These are phyloP conservation scores for Priceomyces melissophilus DNA, from an alignment of 805 yeast genomes.

Conservation along the genomic window DNA sequence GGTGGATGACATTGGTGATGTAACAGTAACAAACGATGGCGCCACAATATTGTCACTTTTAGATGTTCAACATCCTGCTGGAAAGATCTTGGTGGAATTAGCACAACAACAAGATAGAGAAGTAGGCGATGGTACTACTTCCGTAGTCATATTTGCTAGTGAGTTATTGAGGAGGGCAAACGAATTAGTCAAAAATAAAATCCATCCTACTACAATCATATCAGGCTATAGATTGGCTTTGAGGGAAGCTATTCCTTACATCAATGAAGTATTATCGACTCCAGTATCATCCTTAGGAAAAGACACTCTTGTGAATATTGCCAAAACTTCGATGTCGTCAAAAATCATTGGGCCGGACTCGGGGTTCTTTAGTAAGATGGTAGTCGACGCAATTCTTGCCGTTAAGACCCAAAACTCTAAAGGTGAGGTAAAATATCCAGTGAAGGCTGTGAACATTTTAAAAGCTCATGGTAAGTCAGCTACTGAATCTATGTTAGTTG, in stretches of 20 bases:
- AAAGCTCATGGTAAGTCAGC: conserved; percentile 97
- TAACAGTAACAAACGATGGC: conserved; percentile 97
- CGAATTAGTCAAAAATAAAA: conserved; percentile 86
- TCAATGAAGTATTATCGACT: conserved; percentile 78
- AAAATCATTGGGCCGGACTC: conserved; percentile 94
- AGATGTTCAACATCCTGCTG: conserved; percentile 99
- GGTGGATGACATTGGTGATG: conserved; percentile 98
- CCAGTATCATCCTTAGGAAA: conserved; percentile 78
- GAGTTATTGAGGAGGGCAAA: conserved; percentile 91
- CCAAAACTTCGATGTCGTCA: conserved; percentile 95
- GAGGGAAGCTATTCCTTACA: conserved; percentile 84
- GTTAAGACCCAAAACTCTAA: conserved; percentile 86
- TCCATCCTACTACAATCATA: conserved; percentile 97
- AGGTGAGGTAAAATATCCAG: conserved; percentile 91
- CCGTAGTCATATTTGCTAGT: conserved; percentile 93
- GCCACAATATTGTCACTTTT: conserved; percentile 88
- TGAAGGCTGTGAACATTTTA: conserved; percentile 91
- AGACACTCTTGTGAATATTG: conserved; percentile 83
- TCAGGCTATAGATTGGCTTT: conserved; percentile 94
- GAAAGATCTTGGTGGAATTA: conserved; percentile 91
- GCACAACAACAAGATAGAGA: conserved; percentile 99
- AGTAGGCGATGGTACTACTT: conserved; percentile 97
- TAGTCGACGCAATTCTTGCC: conserved; percentile 92
- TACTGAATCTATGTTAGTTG: conserved; percentile 76
- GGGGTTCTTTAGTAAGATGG: conserved; percentile 84